Conservation (phyloP, 768 basidiomycete species). For the Fomitopsis serialis region DNA sequence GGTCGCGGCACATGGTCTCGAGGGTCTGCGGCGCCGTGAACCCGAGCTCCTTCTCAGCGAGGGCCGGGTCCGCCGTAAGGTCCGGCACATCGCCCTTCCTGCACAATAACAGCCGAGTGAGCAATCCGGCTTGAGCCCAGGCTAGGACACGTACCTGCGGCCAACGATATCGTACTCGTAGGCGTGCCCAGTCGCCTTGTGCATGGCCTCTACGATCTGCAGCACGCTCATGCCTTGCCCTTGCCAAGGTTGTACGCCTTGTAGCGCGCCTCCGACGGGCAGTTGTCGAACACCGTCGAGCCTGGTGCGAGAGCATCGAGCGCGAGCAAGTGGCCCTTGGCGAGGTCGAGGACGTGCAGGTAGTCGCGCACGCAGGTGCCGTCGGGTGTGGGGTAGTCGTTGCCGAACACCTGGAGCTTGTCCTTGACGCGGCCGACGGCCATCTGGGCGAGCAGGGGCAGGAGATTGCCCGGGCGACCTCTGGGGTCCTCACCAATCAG, state of each 20-base stretch:
- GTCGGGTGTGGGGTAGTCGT: slow-evolving; percentile 95
- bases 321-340: slow-evolving; percentile 89
- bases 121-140: background rate
- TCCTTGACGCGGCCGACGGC: slow-evolving; percentile 84
- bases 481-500: slow-evolving; percentile 94
- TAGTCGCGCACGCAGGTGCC: slow-evolving; percentile 98
- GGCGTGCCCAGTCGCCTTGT: slow-evolving; percentile 80
- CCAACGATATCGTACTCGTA: slow-evolving; percentile 89
- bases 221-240: slow-evolving; percentile 86
- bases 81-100: slow-evolving; percentile 95
- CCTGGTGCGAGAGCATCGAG: slow-evolving; percentile 71
- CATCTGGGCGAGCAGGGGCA: slow-evolving; percentile 93
- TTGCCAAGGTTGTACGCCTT: slow-evolving; percentile 97
- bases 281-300: slow-evolving; percentile 55
- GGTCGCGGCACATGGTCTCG: slow-evolving; percentile 90
- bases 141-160: slow-evolving; percentile 58
- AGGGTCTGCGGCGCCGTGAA: slow-evolving; percentile 81
- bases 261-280: slow-evolving; percentile 53
- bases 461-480: slow-evolving; percentile 90
- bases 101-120: slow-evolving; percentile 4
- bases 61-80: slow-evolving; percentile 86
- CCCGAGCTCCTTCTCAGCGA: slow-evolving; percentile 90
- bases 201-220: slow-evolving; percentile 94
- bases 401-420: slow-evolving; percentile 76
- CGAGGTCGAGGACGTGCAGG: slow-evolving; percentile 89